These are phyloP conservation scores for Aspergillus brasiliensis DNA, from an alignment of 2,329 filamentous ascomycete genomes.

Conservation along the genomic window DNA sequence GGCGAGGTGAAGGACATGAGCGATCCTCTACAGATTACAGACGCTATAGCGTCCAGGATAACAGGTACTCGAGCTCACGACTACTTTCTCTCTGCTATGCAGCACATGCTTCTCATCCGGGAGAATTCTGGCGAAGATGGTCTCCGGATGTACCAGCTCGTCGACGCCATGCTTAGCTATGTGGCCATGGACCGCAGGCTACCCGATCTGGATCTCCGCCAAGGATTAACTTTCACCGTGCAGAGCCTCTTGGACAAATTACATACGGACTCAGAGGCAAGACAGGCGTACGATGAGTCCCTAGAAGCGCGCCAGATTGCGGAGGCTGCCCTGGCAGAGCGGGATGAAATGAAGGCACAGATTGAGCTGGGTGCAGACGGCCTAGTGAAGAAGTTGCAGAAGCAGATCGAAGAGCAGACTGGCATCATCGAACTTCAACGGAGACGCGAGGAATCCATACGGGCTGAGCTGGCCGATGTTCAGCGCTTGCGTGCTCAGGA, in stretches of 20 bases:
- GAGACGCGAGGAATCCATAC: conserved; percentile 83
- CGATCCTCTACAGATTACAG: conserved; percentile 89
- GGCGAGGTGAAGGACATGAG: conserved; percentile 88
- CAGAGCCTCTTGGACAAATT: conserved; percentile 93
- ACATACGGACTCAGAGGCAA: conserved; percentile 92
- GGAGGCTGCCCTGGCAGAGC: conserved; percentile 92
- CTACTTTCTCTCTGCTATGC: conserved; percentile 93
- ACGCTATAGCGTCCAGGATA: conserved; percentile 85
- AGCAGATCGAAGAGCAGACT: conserved; percentile 88
- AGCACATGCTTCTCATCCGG: conserved; percentile 89
- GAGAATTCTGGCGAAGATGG: conserved; percentile 91
- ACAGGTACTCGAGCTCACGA: conserved; percentile 84
- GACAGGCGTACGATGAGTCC: conserved; percentile 88
- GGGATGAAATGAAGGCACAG: conserved; percentile 89
- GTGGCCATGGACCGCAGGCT: conserved; percentile 96
- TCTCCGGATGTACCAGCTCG: conserved; percentile 92
- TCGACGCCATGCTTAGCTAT: conserved; percentile 98
- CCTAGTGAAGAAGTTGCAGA: conserved; percentile 87
- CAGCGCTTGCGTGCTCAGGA: conserved; percentile 87
- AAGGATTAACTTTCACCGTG: conserved; percentile 95
- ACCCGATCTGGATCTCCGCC: conserved; percentile 96
- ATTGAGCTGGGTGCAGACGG: conserved; percentile 92
- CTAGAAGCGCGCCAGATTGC: conserved; percentile 88
- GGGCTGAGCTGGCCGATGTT: conserved; percentile 83
- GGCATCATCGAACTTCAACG: conserved; percentile 86